A percentile compares a stretch with the other conserved stretches of the same genome.
Conservation (phyloP, 2,329 filamentous ascomycete species). For the Zasmidium cellare region DNA sequence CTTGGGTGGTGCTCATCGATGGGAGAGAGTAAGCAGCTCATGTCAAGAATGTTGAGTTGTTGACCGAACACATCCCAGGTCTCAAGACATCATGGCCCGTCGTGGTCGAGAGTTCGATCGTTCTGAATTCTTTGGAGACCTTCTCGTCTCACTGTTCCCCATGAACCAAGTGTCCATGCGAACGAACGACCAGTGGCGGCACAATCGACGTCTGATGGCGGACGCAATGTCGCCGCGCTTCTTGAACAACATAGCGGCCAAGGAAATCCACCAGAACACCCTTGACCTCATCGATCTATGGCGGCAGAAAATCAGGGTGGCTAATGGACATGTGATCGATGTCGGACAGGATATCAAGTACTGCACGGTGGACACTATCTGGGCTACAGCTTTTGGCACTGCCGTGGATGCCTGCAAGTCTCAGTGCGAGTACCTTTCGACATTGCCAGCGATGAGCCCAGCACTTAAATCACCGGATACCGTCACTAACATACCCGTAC, state of each 20-base stretch:
- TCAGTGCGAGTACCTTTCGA: not conserved
- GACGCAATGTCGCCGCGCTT: slow-evolving; percentile 32
- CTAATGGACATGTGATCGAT: slow-evolving; percentile 34
- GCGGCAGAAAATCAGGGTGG: slow-evolving; percentile 31
- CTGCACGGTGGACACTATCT: slow-evolving; percentile 42
- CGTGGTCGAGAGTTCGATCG: slow-evolving; percentile 49
- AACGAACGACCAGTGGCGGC: slow-evolving; percentile 28
- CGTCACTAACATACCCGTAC: no score
- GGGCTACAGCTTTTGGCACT: slow-evolving; percentile 36
- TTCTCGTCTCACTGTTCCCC: slow-evolving; percentile 26
- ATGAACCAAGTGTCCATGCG: slow-evolving; percentile 26
- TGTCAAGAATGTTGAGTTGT: no score
- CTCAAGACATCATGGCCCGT: slow-evolving; percentile 47
- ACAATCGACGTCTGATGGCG: slow-evolving; percentile 28
- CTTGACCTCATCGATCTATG: slow-evolving; percentile 33
- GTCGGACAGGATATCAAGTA: slow-evolving; percentile 38
- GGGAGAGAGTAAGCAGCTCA: slow-evolving; percentile 33
- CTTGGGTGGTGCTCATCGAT: slow-evolving; percentile 48
- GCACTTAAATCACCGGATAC: no score
- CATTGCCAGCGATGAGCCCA: no score
- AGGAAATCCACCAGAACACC: slow-evolving; percentile 26
- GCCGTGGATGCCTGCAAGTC: slow-evolving; percentile 3
- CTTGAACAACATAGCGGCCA: slow-evolving; percentile 30
- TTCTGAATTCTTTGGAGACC: slow-evolving; percentile 34
- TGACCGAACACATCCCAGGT: slow-evolving; percentile 10